Conservation (phyloP, 2,329 filamentous ascomycete genomes). For the Zymoseptoria passerinii region DNA sequence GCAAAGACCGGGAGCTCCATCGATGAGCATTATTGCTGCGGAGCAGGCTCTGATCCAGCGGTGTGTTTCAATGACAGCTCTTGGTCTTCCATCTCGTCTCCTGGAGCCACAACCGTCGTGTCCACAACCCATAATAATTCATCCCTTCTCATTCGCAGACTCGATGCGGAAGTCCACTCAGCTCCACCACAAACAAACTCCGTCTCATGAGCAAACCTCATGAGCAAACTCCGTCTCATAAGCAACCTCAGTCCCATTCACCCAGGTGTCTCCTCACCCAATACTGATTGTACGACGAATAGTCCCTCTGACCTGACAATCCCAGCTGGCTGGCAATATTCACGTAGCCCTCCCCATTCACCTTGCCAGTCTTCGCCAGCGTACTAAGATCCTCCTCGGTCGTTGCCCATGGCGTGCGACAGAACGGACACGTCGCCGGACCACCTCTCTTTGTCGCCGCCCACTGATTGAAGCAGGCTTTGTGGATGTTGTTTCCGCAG, state of each 20-base stretch:
- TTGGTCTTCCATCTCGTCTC: not conserved
- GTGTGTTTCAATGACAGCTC: not conserved
- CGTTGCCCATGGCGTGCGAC: conserved; percentile 23
- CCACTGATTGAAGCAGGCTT: conserved; percentile 50
- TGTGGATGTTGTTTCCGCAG: conserved; percentile 57
- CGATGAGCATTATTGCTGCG: not conserved
- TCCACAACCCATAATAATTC: not conserved
- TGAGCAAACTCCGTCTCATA: not conserved
- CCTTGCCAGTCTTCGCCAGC: conserved; percentile 15
- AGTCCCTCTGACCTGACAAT: conserved; percentile 22
- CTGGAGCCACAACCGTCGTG: not conserved
- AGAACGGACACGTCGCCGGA: conserved; percentile 27
- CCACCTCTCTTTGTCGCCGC: conserved; percentile 21
- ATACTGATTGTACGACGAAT: conserved; percentile 25
- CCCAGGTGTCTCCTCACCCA: conserved; percentile 15
- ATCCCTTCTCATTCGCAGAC: not conserved
- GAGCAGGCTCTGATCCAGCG: not conserved
- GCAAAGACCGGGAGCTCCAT: not conserved
- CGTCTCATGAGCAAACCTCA: too few species aligned
- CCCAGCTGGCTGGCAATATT: conserved; percentile 28
- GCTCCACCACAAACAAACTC: not conserved
- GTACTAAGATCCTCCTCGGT: conserved; percentile 17
- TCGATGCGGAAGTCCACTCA: not conserved
- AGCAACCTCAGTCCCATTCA: not conserved
- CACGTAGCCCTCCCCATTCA: conserved; percentile 27